phyloP scores from a whole-genome alignment of 148 eudicot genomes.

The Rhododendron griersonianum region DNA sequence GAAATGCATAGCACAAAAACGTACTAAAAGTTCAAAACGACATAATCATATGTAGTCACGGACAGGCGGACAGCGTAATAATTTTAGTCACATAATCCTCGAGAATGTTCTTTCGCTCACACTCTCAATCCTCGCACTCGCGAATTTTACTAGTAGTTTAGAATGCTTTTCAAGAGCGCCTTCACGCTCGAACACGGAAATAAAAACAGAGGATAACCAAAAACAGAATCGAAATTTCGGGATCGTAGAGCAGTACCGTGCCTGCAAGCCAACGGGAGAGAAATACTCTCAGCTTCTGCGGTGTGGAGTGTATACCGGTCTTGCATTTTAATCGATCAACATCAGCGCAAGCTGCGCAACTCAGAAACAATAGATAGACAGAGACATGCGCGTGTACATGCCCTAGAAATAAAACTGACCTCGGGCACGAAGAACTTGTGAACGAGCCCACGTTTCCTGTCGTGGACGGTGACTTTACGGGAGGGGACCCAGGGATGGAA shows the following conservation, averaged over 20 bases:
- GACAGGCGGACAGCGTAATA: not conserved
- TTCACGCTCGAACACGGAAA: not conserved
- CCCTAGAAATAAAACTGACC: slow-evolving; percentile 27
- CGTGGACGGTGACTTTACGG: slow-evolving; percentile 70
- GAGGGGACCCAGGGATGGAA: slow-evolving; percentile 7
- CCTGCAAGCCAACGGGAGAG: slow-evolving; percentile 93
- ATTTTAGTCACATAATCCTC: not conserved
- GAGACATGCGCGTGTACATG: not conserved
- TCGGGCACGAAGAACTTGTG: slow-evolving; percentile 84
- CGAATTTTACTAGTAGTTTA: too few species aligned
- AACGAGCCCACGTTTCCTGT: slow-evolving; percentile 63
- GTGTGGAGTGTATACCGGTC: slow-evolving; percentile 91
- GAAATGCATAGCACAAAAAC: not conserved
- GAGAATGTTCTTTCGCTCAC: not conserved
- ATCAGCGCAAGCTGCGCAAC: not conserved
- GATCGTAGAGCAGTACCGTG: slow-evolving; percentile 58
- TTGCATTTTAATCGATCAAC: slow-evolving; percentile 27
- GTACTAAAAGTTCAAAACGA: not conserved
- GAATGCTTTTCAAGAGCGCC: not conserved
- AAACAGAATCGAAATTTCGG: not conserved
- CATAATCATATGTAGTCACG: not conserved
- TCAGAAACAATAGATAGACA: not conserved
- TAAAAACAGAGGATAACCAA: not conserved
- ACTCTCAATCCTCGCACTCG: not conserved
- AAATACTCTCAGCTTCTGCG: slow-evolving; percentile 75